Evolutionary conservation across 2,329 filamentous ascomycete genomes (phyloP).

Genomic region (Pseudocercospora pini-densiflorae): DNA sequence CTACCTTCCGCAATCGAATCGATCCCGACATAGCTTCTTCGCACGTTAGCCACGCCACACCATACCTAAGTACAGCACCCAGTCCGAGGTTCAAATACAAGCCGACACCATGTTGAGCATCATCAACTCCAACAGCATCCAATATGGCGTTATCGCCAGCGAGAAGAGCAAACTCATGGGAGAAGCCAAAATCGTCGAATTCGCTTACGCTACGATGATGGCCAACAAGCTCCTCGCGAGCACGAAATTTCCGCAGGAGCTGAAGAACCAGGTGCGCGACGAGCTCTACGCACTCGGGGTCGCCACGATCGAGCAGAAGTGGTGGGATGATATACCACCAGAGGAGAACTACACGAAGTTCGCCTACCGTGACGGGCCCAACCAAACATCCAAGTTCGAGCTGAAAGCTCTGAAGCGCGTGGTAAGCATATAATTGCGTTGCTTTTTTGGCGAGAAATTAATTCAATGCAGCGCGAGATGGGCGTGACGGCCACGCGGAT

Average conservation of each 20-base stretch:
- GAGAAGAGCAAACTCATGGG: not conserved
- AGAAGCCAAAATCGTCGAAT: not conserved
- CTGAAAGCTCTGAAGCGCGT: not conserved
- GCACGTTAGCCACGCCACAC: no score
- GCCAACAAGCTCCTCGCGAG: not conserved
- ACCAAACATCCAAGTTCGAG: not conserved
- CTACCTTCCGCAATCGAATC: no score
- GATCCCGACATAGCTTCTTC: no score
- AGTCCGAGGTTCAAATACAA: no score
- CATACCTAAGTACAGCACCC: no score
- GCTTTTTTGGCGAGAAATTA: not conserved
- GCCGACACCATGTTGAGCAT: no score
- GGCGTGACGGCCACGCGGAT: not conserved
- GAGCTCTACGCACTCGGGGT: not conserved
- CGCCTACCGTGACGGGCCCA: not conserved
- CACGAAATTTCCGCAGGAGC: conserved; percentile 4
- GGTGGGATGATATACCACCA: not conserved
- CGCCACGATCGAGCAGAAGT: not conserved
- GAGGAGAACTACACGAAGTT: not conserved
- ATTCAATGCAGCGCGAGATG: not conserved
- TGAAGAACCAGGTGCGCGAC: not conserved
- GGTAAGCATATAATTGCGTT: not conserved
- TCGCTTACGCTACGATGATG: not conserved
- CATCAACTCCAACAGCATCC: not conserved
- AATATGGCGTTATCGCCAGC: not conserved